Percentiles rank a stretch among this genome's conserved stretches.
Conservation (phyloP, 495 filamentous ascomycete species). For the Talaromyces trachyspermus region DNA sequence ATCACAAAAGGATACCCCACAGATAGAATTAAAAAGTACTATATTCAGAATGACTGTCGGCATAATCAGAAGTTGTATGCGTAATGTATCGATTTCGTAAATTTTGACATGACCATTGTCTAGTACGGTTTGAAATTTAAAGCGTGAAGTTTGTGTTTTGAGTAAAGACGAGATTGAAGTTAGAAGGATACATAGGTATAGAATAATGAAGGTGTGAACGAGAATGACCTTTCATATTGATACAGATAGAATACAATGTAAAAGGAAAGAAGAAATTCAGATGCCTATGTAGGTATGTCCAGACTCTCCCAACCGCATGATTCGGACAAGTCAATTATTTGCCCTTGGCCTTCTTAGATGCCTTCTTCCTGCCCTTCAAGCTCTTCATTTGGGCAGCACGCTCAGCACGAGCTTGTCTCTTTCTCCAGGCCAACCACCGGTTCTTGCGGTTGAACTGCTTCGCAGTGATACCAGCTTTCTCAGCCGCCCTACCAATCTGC, state of each 20-base stretch:
- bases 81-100: background rate
- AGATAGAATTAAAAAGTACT: too few species aligned
- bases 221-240: too few species aligned
- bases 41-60: too few species aligned
- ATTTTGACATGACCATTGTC: background rate
- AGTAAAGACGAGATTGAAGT: too few species aligned
- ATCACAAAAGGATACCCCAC: too few species aligned
- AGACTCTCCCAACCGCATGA: background rate
- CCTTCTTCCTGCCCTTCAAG: conserved; percentile 48
- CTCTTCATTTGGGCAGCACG: conserved; percentile 50
- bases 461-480: conserved; percentile 49
- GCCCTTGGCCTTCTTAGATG: conserved; percentile 34
- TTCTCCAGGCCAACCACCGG: conserved; percentile 57
- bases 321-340: conserved; percentile 3
- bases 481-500: conserved; percentile 66
- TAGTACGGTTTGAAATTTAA: background rate
- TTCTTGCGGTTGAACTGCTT: conserved; percentile 46
- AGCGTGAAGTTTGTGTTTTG: too few species aligned
- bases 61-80: too few species aligned
- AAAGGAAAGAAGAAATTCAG: background rate
- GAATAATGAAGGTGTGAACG: too few species aligned
- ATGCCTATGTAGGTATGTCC: background rate
- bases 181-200: too few species aligned
- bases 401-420: conserved; percentile 44
- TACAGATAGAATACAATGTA: conserved; percentile 4